Conservation (phyloP, 345 rosid species). For the Hypericum perforatum region DNA sequence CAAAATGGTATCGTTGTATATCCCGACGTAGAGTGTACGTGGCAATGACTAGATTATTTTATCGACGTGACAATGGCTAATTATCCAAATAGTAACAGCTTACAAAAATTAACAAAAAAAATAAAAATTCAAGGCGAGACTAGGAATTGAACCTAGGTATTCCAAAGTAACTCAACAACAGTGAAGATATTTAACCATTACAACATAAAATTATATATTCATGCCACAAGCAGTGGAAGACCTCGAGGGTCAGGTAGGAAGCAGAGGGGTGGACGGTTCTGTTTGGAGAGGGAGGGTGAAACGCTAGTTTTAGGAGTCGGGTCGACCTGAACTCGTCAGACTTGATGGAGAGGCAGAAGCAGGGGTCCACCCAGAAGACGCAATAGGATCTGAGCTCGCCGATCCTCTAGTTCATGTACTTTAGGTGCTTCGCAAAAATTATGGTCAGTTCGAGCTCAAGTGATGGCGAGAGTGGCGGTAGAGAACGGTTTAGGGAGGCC, state of each 20-base stretch:
- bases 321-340: too few relatives aligned
- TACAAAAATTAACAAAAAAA: too few relatives aligned
- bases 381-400: constrained; percentile 18
- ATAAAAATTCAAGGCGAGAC: too few relatives aligned
- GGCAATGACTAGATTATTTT: too few relatives aligned
- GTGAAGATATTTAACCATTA: too few relatives aligned
- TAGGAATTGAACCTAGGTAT: too few relatives aligned
- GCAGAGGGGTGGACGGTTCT: constrained; percentile 18
- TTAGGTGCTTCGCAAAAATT: constrained; percentile 17
- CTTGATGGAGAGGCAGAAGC: constrained; percentile 10
- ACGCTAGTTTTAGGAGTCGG: constrained; percentile 15
- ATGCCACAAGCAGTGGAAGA: constrained; percentile 20
- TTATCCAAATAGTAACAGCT: too few relatives aligned
- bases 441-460: constrained; percentile 11
- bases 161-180: too few relatives aligned
- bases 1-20: too few relatives aligned
- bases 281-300: constrained; percentile 16
- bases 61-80: too few relatives aligned
- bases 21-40: too few relatives aligned
- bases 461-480: constrained; percentile 2
- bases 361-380: constrained; percentile 12
- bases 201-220: too few relatives aligned
- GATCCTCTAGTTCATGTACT: constrained; percentile 16
- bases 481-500: neutral
- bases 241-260: constrained; percentile 13